A percentile compares a stretch with the other conserved stretches of the same genome.
Evolutionary conservation across 345 rosid genomes (phyloP).

Genomic region (Diplotaxis tenuifolia): DNA sequence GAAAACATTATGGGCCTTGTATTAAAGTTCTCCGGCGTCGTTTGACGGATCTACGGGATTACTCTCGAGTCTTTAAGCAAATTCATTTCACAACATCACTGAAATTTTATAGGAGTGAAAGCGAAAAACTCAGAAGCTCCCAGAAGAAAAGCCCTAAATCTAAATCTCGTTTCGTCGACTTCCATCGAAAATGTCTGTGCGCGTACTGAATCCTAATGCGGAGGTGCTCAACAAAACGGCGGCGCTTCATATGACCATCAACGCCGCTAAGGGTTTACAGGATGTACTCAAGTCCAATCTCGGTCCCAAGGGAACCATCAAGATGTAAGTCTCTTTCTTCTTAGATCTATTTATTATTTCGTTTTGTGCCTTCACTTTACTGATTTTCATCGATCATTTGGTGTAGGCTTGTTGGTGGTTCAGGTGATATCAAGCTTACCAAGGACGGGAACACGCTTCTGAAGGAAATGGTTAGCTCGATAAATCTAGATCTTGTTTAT

Average conservation of each 20-base stretch:
- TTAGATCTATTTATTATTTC: background rate
- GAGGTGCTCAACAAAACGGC: slow-evolving; percentile 98
- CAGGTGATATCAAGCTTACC: slow-evolving; percentile 95
- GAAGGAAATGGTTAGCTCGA: slow-evolving; percentile 76
- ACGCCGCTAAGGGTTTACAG: slow-evolving; percentile 94
- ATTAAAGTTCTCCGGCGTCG: background rate
- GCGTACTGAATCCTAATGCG: slow-evolving; percentile 91
- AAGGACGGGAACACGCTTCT: slow-evolving; percentile 95
- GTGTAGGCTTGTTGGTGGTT: slow-evolving; percentile 92
- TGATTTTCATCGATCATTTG: background rate
- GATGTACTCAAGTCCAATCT: slow-evolving; percentile 92
- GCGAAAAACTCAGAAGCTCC: slow-evolving; percentile 23
- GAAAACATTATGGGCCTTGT: background rate
- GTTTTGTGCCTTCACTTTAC: background rate
- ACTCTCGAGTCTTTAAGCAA: background rate
- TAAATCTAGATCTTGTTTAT: slow-evolving; percentile 25
- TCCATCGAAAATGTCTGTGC: slow-evolving; percentile 68
- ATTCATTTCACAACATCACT: slow-evolving; percentile 2
- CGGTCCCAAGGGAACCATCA: slow-evolving; percentile 98
- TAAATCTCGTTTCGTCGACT: slow-evolving; percentile 3
- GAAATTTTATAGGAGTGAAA: slow-evolving; percentile 17
- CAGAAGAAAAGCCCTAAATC: slow-evolving; percentile 34
- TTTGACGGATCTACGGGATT: background rate
- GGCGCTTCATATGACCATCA: slow-evolving; percentile 97
- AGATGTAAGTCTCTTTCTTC: slow-evolving; percentile 52